These are phyloP conservation scores for Epichloe sibirici DNA, from an alignment of 2,329 filamentous ascomycete species.

Conservation along the genomic window DNA sequence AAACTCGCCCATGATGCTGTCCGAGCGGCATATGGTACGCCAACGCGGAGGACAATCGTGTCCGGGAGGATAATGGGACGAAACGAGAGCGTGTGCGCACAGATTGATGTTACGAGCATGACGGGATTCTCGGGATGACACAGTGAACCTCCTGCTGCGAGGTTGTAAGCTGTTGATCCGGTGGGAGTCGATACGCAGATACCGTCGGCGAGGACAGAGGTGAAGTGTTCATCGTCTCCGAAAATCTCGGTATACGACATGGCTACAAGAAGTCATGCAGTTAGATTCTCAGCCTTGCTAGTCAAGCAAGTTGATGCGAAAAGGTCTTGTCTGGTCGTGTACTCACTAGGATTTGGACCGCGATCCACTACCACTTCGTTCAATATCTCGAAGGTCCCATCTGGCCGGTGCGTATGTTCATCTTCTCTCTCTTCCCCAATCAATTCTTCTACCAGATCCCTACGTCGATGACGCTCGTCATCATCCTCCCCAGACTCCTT, in stretches of 20 bases:
- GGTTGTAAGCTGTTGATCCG: conserved; percentile 88
- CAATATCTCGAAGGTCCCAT: conserved; percentile 76
- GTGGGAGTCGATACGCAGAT: conserved; percentile 91
- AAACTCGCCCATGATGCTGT: conserved; percentile 96
- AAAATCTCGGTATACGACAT: conserved; percentile 91
- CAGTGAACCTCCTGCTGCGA: conserved; percentile 86
- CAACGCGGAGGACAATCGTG: conserved; percentile 83
- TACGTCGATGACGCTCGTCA: conserved; percentile 25
- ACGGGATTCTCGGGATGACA: conserved; percentile 96
- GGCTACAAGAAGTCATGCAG: conserved; percentile 33
- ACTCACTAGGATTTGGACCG: conserved; percentile 79
- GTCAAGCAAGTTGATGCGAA: too few relatives aligned
- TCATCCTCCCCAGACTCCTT: conserved; percentile 23
- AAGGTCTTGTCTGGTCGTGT: too few relatives aligned
- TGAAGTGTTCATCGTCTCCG: conserved; percentile 90
- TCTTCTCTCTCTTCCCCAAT: conserved; percentile 79
- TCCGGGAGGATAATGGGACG: conserved; percentile 93
- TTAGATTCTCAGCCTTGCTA: background rate
- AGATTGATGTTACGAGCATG: conserved; percentile 88
- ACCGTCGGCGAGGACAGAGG: conserved; percentile 83
- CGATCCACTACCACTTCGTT: conserved; percentile 96
- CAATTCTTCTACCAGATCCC: conserved; percentile 79
- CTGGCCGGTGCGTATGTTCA: conserved; percentile 72
- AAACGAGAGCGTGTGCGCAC: conserved; percentile 89
- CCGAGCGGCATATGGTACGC: conserved; percentile 87